Evolutionary conservation across 2,329 filamentous ascomycete species (phyloP), one percentile per base, ranked within the genome.

Genomic region (Microdochium paspali): DNA sequence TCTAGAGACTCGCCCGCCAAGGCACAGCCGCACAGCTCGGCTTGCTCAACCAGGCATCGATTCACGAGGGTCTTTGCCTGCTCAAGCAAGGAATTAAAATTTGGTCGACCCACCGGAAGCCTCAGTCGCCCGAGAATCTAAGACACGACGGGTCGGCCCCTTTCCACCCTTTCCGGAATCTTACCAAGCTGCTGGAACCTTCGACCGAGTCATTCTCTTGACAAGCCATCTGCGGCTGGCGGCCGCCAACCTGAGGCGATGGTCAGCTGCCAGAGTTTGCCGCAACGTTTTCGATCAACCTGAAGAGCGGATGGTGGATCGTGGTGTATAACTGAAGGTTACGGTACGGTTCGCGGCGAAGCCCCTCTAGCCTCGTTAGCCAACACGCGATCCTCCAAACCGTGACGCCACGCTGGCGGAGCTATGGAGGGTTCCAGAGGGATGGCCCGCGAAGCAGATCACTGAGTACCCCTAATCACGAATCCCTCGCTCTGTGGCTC

Each of bases 311-410:
- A 10, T 5, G 18, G 35, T 40, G 35, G 35, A 40, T 7, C 35
- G 24, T 35, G 7, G 45, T 20, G 26, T 26, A 35, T 42, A 28
- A 28, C 24, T 24, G 45, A 30, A 47, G 32, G 35, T 40, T 40
- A 40, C 35, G 35, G 35, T 40, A 40, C 35, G 45, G 45, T 47
- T 42, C 45, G 45, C 43, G 26, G 45, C 45, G 45, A 47, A 24
- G 10, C 43, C 35, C 35, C 24, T 21, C n/a, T 40, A 40, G 35
- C 35, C 18, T 40, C 10, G 13, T 20, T 18, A 40, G 35, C 35
- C 35, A 40, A 18, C 18, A 15, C 12, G 15, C 18, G 35, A 40
- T 20, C 18, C 12, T n/a, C 35, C 35, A 21, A 40, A 40, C 35
- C 35, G 35, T 40, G 18, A 21, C 35, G 35, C 35, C 35, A 40